Percentiles rank a stretch among this genome's conserved stretches.
These are phyloP conservation scores for Paxillus rubicundulus DNA, from an alignment of 768 basidiomycete genomes.

Conservation along the genomic window DNA sequence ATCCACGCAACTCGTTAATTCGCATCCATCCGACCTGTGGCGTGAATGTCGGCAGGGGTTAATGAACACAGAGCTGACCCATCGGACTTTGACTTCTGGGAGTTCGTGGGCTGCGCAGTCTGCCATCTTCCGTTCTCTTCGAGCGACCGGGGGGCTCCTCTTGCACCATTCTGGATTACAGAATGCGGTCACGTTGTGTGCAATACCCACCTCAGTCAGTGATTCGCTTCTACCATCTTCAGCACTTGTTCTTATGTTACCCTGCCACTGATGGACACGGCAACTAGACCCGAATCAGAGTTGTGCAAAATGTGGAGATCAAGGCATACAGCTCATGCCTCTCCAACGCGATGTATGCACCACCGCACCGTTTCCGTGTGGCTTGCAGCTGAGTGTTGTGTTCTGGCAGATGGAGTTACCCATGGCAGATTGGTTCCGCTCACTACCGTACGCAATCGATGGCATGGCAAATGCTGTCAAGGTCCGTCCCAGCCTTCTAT, in stretches of 20 bases:
- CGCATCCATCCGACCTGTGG: not conserved
- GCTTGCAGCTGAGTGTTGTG: not conserved
- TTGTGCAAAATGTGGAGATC: conserved; percentile 65
- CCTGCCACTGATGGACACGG: not conserved
- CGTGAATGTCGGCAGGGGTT: conserved; percentile 13
- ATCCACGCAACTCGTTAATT: not conserved
- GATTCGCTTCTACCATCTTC: not conserved
- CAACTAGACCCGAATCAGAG: conserved; percentile 65
- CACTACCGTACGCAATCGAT: conserved; percentile 61
- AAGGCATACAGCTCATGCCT: conserved; percentile 65
- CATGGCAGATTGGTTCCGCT: conserved; percentile 80
- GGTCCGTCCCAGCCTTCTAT: conserved; percentile 36
- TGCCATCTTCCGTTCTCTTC: conserved; percentile 68
- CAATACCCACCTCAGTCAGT: conserved; percentile 79
- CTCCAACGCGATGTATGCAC: conserved; percentile 66
- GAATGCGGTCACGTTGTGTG: conserved; percentile 87
- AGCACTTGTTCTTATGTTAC: conserved; percentile 8
- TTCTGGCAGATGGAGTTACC: conserved; percentile 68
- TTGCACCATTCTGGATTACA: conserved; percentile 83
- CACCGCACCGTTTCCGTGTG: not conserved
- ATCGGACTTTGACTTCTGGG: conserved; percentile 66
- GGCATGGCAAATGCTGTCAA: conserved; percentile 63
- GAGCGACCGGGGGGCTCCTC: conserved; percentile 46
- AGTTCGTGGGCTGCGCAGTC: conserved; percentile 67
- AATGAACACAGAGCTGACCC: conserved; percentile 12